These are phyloP conservation scores for Phytomonas francai DNA, from an alignment of 208 protist species.

Conservation along the genomic window DNA sequence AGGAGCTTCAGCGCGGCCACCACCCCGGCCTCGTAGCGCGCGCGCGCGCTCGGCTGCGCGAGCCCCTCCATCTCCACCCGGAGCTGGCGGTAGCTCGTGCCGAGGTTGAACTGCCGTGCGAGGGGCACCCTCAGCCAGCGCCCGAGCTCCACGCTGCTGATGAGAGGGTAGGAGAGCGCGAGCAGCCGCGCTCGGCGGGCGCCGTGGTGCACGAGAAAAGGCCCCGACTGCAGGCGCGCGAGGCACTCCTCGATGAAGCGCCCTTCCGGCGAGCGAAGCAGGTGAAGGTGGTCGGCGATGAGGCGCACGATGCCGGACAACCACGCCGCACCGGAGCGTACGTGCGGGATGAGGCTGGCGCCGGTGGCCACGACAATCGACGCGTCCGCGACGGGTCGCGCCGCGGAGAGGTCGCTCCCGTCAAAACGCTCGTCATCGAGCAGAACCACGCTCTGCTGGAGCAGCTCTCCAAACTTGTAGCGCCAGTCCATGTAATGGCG, in stretches of 20 bases:
- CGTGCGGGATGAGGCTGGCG: conserved; percentile 30
- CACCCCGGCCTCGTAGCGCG: conserved; percentile 58
- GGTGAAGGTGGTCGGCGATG: conserved; percentile 75
- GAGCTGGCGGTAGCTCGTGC: conserved; percentile 61
- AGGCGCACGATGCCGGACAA: conserved; percentile 68
- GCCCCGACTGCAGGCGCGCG: conserved; percentile 54
- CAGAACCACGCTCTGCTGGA: conserved; percentile 49
- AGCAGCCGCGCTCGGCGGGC: conserved; percentile 54
- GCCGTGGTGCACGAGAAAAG: conserved; percentile 49
- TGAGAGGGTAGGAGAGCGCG: conserved; percentile 81
- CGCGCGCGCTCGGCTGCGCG: conserved; percentile 26
- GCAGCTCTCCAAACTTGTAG: conserved; percentile 69
- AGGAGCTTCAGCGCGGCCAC: conserved; percentile 47
- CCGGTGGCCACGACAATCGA: conserved; percentile 60
- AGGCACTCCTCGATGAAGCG: conserved; percentile 80
- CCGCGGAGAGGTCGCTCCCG: not conserved
- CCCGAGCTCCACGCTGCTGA: conserved; percentile 72
- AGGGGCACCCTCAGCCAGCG: conserved; percentile 68
- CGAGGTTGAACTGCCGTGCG: conserved; percentile 70
- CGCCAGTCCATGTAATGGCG: conserved; percentile 75
- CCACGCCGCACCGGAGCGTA: conserved; percentile 31
- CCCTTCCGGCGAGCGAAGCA: conserved; percentile 65
- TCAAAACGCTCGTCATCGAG: conserved; percentile 14
- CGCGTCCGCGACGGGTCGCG: conserved; percentile 9
- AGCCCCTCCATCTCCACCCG: conserved; percentile 53